phyloP scores from a whole-genome alignment of 495 filamentous ascomycete genomes.

The Lasiosphaeris hirsuta region DNA sequence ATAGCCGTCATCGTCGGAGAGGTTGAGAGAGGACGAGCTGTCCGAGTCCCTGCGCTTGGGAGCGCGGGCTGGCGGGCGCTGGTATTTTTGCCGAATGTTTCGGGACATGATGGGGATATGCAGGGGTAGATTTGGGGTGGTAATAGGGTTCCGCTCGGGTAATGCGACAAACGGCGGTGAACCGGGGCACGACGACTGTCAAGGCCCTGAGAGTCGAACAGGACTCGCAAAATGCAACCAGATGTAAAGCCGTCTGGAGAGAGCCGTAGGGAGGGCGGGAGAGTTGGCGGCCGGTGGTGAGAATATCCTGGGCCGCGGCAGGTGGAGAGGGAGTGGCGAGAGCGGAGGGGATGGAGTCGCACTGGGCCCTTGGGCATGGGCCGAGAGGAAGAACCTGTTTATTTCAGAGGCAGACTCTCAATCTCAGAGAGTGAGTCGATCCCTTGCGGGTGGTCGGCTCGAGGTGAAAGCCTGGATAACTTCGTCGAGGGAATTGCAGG shows the following conservation, averaged over 20 bases:
- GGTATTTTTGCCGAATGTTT: conserved; percentile 50
- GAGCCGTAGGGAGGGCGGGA: background rate
- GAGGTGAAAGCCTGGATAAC: conserved; percentile 51
- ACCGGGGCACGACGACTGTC: conserved; percentile 11
- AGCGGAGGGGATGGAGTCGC: conserved; percentile 13
- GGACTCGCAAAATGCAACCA: background rate
- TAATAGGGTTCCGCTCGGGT: conserved; percentile 10
- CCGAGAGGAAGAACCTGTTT: conserved; percentile 21
- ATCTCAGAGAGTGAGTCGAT: conserved; percentile 18
- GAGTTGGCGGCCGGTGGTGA: background rate
- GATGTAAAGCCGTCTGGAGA: background rate
- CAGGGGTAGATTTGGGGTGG: conserved; percentile 21
- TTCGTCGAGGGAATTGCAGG: conserved; percentile 71
- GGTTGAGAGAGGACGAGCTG: conserved; percentile 44
- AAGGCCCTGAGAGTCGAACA: background rate
- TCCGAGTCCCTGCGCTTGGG: conserved; percentile 39
- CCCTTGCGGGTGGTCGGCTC: conserved; percentile 25
- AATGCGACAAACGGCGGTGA: conserved; percentile 40
- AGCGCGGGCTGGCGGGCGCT: conserved; percentile 39
- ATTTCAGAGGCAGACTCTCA: conserved; percentile 35
- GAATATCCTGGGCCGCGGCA: background rate
- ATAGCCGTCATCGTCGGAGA: conserved; percentile 66
- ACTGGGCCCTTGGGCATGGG: conserved; percentile 18
- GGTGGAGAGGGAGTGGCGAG: conserved; percentile 3
- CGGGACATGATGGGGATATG: conserved; percentile 44